Evolutionary conservation across 768 basidiomycete species (phyloP).

Genomic region (Tylopilus cervinicoccineus): DNA sequence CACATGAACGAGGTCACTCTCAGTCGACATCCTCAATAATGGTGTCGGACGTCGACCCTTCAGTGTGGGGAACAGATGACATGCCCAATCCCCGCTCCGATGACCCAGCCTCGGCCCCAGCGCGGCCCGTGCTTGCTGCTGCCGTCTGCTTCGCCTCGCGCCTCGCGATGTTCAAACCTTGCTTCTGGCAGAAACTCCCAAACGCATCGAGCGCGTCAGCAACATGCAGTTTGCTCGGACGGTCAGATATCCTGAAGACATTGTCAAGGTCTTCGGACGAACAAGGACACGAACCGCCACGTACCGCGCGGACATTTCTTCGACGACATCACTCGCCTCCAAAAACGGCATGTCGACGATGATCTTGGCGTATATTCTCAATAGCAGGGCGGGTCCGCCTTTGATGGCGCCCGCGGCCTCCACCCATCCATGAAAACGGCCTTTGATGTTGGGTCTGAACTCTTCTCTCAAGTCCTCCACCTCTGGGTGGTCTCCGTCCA

Average conservation of each 20-base stretch:
- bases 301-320: conserved; percentile 54
- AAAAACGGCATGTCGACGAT: conserved; percentile 57
- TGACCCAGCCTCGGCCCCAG: neutral
- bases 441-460: conserved; percentile 53
- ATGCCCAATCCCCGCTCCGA: conserved; percentile 8
- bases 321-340: conserved; percentile 44
- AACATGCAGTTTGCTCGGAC: conserved; percentile 50
- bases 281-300: conserved; percentile 5
- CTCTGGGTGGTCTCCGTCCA: conserved; percentile 51
- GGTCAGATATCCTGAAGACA: conserved; percentile 55
- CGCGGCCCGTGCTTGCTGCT: neutral
- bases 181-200: conserved; percentile 46
- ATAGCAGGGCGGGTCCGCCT: conserved; percentile 36
- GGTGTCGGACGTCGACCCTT: neutral
- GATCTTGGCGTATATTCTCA: conserved; percentile 42
- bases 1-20: neutral
- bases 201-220: conserved; percentile 49
- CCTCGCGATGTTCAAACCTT: conserved; percentile 37
- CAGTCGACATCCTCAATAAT: conserved; percentile 36
- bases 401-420: conserved; percentile 36
- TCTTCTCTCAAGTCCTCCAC: conserved; percentile 59
- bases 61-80: conserved; percentile 5
- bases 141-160: conserved; percentile 15
- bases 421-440: conserved; percentile 57
- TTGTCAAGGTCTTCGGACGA: neutral